phyloP scores from a whole-genome alignment of 495 filamentous ascomycete genomes.

The Ascodesmis nigricans region DNA sequence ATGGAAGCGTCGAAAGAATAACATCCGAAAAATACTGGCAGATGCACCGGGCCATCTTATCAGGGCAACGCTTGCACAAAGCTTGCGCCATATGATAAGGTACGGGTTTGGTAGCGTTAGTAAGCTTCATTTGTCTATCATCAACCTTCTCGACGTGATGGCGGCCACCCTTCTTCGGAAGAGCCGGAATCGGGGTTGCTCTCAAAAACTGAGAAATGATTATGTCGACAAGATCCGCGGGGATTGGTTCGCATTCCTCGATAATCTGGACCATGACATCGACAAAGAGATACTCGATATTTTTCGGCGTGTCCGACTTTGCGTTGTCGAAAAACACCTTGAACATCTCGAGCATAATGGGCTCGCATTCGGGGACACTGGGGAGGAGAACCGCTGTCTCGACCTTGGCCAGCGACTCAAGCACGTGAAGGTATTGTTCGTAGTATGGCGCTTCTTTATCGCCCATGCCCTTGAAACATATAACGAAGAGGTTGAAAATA shows the following conservation, averaged over 20 bases:
- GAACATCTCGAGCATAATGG: conserved; percentile 59
- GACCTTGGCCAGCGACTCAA: conserved; percentile 70
- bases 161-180: conserved; percentile 2
- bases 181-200: conserved; percentile 34
- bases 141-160: conserved; percentile 27
- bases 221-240: conserved; percentile 67
- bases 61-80: conserved; percentile 72
- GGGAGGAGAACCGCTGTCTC: conserved; percentile 87
- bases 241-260: conserved; percentile 64
- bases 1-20: conserved; percentile 61
- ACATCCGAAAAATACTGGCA: conserved; percentile 96
- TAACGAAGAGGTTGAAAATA: conserved; percentile 76
- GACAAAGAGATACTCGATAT: conserved; percentile 82
- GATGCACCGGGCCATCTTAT: conserved; percentile 81
- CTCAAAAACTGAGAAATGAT: conserved; percentile 90
- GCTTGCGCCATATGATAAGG: conserved; percentile 93
- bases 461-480: conserved; percentile 57
- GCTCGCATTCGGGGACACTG: conserved; percentile 63
- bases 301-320: conserved; percentile 47
- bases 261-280: conserved; percentile 61
- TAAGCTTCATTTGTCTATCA: conserved; percentile 54
- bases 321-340: conserved; percentile 79
- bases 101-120: conserved; percentile 30
- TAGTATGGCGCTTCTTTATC: conserved; percentile 84
- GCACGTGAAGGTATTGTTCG: conserved; percentile 69